Evolutionary conservation across 352 stramenopile genomes (phyloP), one percentile per base, ranked within the genome.

Genomic region (Aphanomyces stellatus): DNA sequence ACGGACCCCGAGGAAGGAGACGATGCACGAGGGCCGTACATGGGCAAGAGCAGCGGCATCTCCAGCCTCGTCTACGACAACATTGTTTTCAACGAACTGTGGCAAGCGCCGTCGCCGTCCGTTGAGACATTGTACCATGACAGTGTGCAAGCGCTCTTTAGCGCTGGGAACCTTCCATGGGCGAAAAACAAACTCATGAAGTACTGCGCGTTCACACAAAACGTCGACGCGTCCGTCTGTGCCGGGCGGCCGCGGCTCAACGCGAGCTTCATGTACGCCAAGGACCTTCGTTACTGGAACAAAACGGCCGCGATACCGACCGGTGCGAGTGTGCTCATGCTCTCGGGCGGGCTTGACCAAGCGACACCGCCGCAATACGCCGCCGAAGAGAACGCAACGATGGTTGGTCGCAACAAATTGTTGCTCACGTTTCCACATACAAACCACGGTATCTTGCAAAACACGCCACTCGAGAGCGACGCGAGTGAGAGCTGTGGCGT

Each of bases 361-460:
- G 41, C 66, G 53, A 81, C 72, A 1, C 72, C 71, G 0, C 68
- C 69, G 62, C 71, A 80, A 42, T 81, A 75, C 69, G 76, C 69
- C 22, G 49, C 63, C 30, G 34, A 71, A 22, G 67, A 79, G 37
- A 74, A 70, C 59, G 65, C 63, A 0, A 49, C 70, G 5, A 61
- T 77, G 15, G 37, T 46, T 24, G 56, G 72, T 2, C 60, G 70
- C 3, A 72, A 70, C 43, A 82, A 82, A 33, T 72, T 79, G 60
- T 63, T 82, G 4, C 35, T 83, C 3, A 57, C 75, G 28, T 84
- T 80, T 42, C 73, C 82, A 1, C 72, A 76, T 59, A 76, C 71
- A 4, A 71, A 33, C n/a, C 78, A 84, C 51, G 70, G 72, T 7
- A 72, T 72, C 13, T 69, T 74, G n/a, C 46, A 77, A 4, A 69